Percentiles rank a stretch among this genome's conserved stretches.
Evolutionary conservation across 345 rosid species (phyloP).

Genomic region (Hevea brasiliensis): DNA sequence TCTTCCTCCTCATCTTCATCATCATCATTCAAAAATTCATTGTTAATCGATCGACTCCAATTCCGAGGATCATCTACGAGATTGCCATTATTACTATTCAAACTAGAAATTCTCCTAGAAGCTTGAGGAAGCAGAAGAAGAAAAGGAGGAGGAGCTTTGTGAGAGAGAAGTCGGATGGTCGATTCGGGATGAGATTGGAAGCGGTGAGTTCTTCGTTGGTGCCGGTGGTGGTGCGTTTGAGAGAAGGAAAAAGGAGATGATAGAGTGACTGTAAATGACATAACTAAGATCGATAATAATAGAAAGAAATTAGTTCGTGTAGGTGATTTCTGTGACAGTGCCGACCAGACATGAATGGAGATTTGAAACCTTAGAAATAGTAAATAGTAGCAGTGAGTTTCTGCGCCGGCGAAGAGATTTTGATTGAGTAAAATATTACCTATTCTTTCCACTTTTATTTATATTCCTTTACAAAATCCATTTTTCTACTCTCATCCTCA

Average conservation of each 20-base stretch:
- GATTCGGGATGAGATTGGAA: neutral
- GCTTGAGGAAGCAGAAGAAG: constrained; percentile 21
- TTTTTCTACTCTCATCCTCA: no score
- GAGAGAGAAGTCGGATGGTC: constrained; percentile 8
- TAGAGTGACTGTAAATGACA: constrained; percentile 29
- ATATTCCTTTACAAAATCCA: no score
- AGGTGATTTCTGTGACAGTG: no score
- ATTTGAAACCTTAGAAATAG: no score
- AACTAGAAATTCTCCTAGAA: constrained; percentile 28
- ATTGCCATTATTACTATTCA: constrained; percentile 26
- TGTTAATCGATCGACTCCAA: constrained; percentile 68
- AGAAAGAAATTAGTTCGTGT: no score
- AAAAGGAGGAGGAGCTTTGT: neutral
- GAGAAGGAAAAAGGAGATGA: constrained; percentile 11
- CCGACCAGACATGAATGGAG: no score
- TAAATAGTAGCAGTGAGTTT: no score
- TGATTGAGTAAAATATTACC: no score
- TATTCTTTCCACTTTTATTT: no score
- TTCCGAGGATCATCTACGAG: constrained; percentile 49
- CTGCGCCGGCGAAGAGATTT: no score
- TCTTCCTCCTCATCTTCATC: constrained; percentile 51
- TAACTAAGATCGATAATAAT: constrained; percentile 11
- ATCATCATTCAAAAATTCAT: constrained; percentile 33
- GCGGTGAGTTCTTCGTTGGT: neutral
- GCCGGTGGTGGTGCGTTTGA: neutral